phyloP scores from a whole-genome alignment of 1,139 yeast species.

The Geotrichum histeridarum region DNA sequence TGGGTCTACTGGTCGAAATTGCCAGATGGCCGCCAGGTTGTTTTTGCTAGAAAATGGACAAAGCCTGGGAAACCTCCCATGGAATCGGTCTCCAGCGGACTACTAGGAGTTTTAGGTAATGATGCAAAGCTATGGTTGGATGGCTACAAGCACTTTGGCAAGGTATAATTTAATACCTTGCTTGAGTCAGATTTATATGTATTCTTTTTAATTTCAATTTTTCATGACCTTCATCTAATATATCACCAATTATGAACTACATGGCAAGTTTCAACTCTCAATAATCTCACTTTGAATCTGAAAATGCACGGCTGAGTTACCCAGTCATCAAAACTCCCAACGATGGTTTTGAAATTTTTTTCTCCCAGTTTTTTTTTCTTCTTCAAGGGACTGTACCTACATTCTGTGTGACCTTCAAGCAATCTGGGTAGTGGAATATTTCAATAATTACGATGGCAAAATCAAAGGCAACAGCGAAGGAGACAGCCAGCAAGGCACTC shows the following conservation, averaged over 20 bases:
- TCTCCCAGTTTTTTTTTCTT: too few relatives aligned
- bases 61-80: slow-evolving; percentile 23
- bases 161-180: slow-evolving; percentile 22
- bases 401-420: too few relatives aligned
- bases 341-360: too few relatives aligned
- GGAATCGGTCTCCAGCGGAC: slow-evolving; percentile 22
- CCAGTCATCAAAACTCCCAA: too few relatives aligned
- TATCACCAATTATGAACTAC: too few relatives aligned
- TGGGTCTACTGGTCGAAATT: slow-evolving; percentile 34
- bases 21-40: slow-evolving; percentile 26
- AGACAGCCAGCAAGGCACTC: not conserved
- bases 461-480: not conserved
- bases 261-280: too few relatives aligned
- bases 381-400: too few relatives aligned
- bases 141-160: slow-evolving; percentile 29
- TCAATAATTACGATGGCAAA: not conserved
- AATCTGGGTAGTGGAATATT: too few relatives aligned
- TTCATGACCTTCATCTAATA: too few relatives aligned
- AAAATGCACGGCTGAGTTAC: too few relatives aligned
- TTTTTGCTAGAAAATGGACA: slow-evolving; percentile 31
- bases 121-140: slow-evolving; percentile 34
- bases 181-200: not conserved
- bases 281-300: too few relatives aligned
- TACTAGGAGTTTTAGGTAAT: slow-evolving; percentile 31
- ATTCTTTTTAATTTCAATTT: not conserved